phyloP scores from a whole-genome alignment of 805 yeast species.

The Spathaspora passalidarum region DNA sequence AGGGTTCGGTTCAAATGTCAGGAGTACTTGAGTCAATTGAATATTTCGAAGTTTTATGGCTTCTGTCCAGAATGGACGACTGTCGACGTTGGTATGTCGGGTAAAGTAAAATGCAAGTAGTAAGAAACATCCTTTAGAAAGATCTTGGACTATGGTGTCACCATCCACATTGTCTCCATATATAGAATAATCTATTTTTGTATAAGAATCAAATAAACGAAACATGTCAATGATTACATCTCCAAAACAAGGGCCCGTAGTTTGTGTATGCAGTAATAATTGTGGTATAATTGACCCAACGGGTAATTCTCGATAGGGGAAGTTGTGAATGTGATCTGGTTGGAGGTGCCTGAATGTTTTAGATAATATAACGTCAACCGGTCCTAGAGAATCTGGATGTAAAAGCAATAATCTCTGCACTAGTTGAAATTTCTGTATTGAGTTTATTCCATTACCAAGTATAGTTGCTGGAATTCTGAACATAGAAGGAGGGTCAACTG shows the following conservation, averaged over 20 bases:
- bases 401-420: not conserved
- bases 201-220: slow-evolving; percentile 4
- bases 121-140: not conserved
- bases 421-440: not conserved
- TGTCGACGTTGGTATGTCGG: not conserved
- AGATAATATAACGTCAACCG: not conserved
- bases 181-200: not conserved
- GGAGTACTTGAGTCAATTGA: slow-evolving; percentile 5
- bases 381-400: not conserved
- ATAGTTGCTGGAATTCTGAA: not conserved
- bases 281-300: not conserved
- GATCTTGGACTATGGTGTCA: slow-evolving; percentile 1
- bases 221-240: slow-evolving; percentile 4
- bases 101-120: slow-evolving; percentile 3
- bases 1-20: slow-evolving; percentile 5
- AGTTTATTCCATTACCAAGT: not conserved
- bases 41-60: slow-evolving; percentile 7
- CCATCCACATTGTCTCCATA: slow-evolving; percentile 1
- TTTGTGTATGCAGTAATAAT: not conserved
- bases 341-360: not conserved
- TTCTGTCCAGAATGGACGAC: slow-evolving; percentile 5
- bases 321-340: not conserved
- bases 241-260: not conserved
- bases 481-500: not conserved
- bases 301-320: not conserved